These are phyloP conservation scores for Albophoma yamanashiensis DNA, from an alignment of 2,329 filamentous ascomycete species.

Conservation along the genomic window DNA sequence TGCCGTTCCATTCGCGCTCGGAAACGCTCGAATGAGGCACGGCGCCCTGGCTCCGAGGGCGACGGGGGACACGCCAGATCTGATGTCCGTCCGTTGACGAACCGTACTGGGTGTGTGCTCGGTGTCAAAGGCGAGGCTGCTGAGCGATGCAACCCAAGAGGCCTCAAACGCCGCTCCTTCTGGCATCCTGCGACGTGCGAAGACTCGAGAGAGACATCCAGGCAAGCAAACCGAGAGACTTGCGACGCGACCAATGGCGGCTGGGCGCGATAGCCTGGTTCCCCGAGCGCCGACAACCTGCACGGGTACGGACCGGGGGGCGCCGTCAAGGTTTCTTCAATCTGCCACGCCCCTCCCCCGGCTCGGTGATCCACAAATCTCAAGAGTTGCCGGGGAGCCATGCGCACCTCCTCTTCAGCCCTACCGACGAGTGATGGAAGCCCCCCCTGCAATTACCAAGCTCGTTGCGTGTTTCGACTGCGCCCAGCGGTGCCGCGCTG, in stretches of 20 bases:
- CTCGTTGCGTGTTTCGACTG: background rate
- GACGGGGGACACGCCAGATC: background rate
- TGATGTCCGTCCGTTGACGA: background rate
- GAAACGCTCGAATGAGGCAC: background rate
- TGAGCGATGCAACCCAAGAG: background rate
- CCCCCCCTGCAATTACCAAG: background rate
- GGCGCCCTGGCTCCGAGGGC: background rate
- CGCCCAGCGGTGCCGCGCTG: background rate
- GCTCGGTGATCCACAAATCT: background rate
- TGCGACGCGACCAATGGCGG: conserved; percentile 3
- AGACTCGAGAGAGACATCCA: background rate
- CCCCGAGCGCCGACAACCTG: background rate
- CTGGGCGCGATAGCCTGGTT: background rate
- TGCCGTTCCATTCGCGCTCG: background rate
- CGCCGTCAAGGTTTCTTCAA: background rate
- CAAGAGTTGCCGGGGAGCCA: background rate
- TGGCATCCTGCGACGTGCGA: background rate
- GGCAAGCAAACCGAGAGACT: background rate
- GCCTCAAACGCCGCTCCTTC: background rate
- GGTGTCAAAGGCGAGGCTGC: background rate
- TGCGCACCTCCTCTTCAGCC: conserved; percentile 7
- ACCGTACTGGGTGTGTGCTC: background rate
- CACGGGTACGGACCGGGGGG: background rate
- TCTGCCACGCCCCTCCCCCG: background rate
- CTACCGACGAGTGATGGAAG: conserved; percentile 3